These are phyloP conservation scores for Bruguiera gymnorhiza DNA, from an alignment of 345 rosid genomes.

Conservation along the genomic window DNA sequence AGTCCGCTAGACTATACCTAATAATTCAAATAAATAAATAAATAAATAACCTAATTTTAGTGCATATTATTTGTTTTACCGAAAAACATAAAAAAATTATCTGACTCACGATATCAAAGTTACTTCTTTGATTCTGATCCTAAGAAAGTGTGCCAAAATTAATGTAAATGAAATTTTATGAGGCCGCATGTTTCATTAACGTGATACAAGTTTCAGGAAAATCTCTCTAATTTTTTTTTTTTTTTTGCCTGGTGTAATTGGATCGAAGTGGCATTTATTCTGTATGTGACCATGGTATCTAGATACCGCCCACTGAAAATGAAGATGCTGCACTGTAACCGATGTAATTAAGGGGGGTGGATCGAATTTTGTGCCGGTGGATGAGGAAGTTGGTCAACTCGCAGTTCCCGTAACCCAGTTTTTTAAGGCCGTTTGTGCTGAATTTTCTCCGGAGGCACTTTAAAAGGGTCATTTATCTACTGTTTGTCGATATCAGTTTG, in stretches of 20 bases:
- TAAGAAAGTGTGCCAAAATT: constrained; percentile 27
- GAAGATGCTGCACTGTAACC: neutral
- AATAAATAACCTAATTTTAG: too few relatives aligned
- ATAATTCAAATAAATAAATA: too few relatives aligned
- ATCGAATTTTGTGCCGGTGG: constrained; percentile 31
- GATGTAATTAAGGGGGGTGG: neutral
- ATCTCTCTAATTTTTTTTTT: too few relatives aligned
- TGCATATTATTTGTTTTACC: too few relatives aligned
- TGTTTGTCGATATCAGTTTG: neutral
- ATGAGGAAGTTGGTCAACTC: neutral
- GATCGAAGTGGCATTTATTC: too few relatives aligned
- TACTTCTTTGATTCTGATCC: neutral
- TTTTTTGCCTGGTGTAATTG: neutral
- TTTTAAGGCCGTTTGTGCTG: neutral
- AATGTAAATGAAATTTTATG: neutral
- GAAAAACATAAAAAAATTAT: neutral
- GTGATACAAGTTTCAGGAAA: neutral
- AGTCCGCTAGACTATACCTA: too few relatives aligned
- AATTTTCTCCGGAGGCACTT: neutral
- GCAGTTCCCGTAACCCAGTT: neutral
- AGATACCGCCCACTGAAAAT: constrained; percentile 7
- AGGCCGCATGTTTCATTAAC: neutral
- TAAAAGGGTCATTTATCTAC: neutral
- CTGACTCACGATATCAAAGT: neutral
- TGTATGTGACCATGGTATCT: neutral